Percentiles rank a stretch among this genome's conserved stretches.
Conservation (phyloP, 2,329 filamentous ascomycete species). For the Arthroderma sp. region DNA sequence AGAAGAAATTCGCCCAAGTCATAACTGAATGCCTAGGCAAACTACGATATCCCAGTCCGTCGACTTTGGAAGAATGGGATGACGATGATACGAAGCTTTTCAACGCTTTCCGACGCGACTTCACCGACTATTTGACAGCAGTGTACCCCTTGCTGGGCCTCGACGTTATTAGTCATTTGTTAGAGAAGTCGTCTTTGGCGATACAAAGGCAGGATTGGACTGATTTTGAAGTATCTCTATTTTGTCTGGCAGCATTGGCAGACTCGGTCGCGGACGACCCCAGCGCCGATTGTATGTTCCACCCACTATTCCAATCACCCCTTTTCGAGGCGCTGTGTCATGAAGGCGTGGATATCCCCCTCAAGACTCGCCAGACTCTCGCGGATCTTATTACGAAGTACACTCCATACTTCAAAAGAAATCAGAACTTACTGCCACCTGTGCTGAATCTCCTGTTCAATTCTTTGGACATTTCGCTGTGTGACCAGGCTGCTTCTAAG, state of each 20-base stretch:
- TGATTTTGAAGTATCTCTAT: conserved; percentile 31
- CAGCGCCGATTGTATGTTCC: conserved; percentile 28
- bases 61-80: conserved; percentile 26
- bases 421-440: conserved; percentile 25
- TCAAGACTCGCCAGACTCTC: conserved; percentile 28
- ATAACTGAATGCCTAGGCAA: conserved; percentile 31
- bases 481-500: conserved; percentile 29
- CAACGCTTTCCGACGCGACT: conserved; percentile 30
- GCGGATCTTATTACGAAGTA: conserved; percentile 32
- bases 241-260: conserved; percentile 31
- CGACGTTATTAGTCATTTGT: conserved; percentile 29
- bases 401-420: conserved; percentile 32
- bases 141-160: conserved; percentile 31
- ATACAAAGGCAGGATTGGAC: conserved; percentile 26
- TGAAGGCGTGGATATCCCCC: conserved; percentile 19
- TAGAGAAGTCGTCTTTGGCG: conserved; percentile 23
- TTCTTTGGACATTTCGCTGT: conserved; percentile 28
- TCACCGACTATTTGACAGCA: conserved; percentile 32
- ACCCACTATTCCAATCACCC: conserved; percentile 27
- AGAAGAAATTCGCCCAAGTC: conserved; percentile 26
- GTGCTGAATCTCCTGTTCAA: conserved; percentile 33
- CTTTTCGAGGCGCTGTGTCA: conserved; percentile 23
- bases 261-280: conserved; percentile 33
- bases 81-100: conserved; percentile 32
- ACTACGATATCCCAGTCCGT: conserved; percentile 25